These are phyloP conservation scores for Candida patagonica DNA, from an alignment of 805 yeast genomes.

Conservation along the genomic window DNA sequence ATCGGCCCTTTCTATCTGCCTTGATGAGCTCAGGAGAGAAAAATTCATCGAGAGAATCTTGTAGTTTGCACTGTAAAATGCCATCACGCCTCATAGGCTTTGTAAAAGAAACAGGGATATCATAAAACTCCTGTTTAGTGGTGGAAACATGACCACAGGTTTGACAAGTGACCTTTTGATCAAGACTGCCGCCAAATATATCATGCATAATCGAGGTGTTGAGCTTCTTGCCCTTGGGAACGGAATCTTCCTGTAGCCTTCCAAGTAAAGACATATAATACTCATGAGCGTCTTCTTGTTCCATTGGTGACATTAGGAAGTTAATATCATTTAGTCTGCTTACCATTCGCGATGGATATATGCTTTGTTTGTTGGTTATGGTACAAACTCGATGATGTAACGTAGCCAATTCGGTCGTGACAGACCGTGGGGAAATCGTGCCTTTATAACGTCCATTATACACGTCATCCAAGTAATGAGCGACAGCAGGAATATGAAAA, in stretches of 20 bases:
- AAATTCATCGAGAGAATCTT: conserved; percentile 67
- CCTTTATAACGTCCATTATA: conserved; percentile 34
- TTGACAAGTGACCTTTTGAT: conserved; percentile 78
- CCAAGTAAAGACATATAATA: conserved; percentile 88
- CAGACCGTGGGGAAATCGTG: conserved; percentile 17
- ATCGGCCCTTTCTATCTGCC: conserved; percentile 38
- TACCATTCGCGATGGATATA: conserved; percentile 71
- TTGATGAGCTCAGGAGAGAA: conserved; percentile 75
- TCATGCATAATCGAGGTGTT: conserved; percentile 79
- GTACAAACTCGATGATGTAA: conserved; percentile 20
- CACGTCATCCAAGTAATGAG: conserved; percentile 69
- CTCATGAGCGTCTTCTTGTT: conserved; percentile 97
- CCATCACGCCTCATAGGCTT: conserved; percentile 34
- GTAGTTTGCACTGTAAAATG: conserved; percentile 37
- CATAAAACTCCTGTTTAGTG: conserved; percentile 91
- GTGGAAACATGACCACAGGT: conserved; percentile 73
- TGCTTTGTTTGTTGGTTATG: conserved; percentile 30
- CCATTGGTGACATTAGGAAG: conserved; percentile 96
- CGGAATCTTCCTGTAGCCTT: conserved; percentile 82
- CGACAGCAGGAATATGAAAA: conserved; percentile 84
- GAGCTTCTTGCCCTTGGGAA: conserved; percentile 81
- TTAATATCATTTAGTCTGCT: conserved; percentile 71
- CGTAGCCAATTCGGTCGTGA: conserved; percentile 25
- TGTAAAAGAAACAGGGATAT: conserved; percentile 72
- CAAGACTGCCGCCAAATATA: conserved; percentile 84